phyloP scores from a whole-genome alignment of 2,329 filamentous ascomycete species.

The Fusarium sororula region DNA sequence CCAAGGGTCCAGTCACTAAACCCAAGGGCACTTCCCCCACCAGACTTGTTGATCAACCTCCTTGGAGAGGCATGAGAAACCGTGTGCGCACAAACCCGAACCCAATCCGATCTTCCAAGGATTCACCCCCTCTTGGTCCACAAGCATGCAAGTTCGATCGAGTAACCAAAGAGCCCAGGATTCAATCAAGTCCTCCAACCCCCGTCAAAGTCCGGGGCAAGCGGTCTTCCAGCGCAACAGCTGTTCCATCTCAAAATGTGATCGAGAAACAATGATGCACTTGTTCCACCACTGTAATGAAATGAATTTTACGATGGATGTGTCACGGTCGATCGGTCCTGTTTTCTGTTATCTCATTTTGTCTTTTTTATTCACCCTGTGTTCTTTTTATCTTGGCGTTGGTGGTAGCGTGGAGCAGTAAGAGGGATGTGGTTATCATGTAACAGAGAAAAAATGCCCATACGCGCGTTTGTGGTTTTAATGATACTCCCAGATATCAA shows the following conservation, averaged over 20 bases:
- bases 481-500: conserved; percentile 9
- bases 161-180: conserved; percentile 19
- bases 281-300: conserved; percentile 34
- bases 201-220: conserved; percentile 31
- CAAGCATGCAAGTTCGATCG: background rate
- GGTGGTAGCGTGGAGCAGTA: conserved; percentile 29
- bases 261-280: conserved; percentile 16
- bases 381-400: conserved; percentile 36
- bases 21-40: background rate
- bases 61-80: conserved; percentile 22
- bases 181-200: background rate
- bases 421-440: conserved; percentile 16
- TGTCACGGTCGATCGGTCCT: conserved; percentile 20
- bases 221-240: background rate
- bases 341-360: background rate
- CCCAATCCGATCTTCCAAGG: background rate
- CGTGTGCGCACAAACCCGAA: conserved; percentile 1
- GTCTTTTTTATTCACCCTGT: background rate
- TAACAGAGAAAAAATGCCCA: background rate
- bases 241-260: background rate
- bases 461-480: conserved; percentile 7
- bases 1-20: background rate
- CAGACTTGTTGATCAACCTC: conserved; percentile 1
- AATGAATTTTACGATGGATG: conserved; percentile 37
- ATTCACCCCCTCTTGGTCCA: background rate